A percentile compares a stretch with the other conserved stretches of the same genome.
phyloP scores from a whole-genome alignment of 495 filamentous ascomycete genomes.

The Tuber indicum region DNA sequence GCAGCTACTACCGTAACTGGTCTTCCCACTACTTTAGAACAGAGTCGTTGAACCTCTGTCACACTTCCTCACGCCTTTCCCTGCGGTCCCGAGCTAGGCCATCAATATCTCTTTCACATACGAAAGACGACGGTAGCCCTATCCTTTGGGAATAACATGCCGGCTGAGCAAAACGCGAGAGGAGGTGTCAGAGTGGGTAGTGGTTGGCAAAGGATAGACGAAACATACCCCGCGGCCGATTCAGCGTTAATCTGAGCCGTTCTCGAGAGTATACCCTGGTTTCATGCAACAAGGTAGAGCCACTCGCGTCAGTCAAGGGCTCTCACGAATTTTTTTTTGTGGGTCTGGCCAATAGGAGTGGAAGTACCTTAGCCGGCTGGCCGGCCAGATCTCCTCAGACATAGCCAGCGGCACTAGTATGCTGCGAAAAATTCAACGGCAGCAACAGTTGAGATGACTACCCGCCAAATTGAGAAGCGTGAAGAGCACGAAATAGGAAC shows the following conservation, averaged over 20 bases:
- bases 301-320: not conserved
- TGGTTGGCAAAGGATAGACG: not conserved
- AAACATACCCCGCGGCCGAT: not conserved
- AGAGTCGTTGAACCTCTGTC: not conserved
- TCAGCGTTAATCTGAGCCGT: not conserved
- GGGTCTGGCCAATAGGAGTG: not conserved
- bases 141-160: not conserved
- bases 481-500: not conserved
- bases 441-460: not conserved
- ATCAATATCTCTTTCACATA: not conserved
- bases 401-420: not conserved
- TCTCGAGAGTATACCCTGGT: not conserved
- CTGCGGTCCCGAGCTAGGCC: not conserved
- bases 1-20: not conserved
- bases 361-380: not conserved
- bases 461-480: not conserved
- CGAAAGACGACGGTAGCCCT: not conserved
- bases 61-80: not conserved
- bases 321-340: not conserved
- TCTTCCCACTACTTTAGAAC: not conserved
- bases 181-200: not conserved
- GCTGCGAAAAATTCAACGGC: not conserved
- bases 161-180: not conserved
- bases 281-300: not conserved
- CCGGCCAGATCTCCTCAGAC: not conserved